These are phyloP conservation scores for Tylopilus sp. DNA, from an alignment of 768 basidiomycete species.

Conservation along the genomic window DNA sequence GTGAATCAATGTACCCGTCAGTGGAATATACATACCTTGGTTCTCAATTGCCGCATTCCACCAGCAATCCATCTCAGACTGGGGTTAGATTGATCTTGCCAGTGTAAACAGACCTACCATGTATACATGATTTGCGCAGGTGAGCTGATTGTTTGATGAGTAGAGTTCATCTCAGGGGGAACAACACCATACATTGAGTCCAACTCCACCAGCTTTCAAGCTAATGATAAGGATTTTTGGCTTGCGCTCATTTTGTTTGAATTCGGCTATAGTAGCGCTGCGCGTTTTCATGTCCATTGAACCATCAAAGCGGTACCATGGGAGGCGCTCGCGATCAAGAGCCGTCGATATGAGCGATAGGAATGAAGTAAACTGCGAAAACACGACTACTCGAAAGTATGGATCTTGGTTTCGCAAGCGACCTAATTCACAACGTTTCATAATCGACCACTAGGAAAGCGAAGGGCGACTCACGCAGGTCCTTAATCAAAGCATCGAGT, in stretches of 20 bases:
- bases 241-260: slow-evolving; percentile 63
- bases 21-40: slow-evolving; percentile 50
- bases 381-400: slow-evolving; percentile 79
- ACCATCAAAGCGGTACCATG: slow-evolving; percentile 85
- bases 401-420: slow-evolving; percentile 69
- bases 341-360: slow-evolving; percentile 75
- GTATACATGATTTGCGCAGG: slow-evolving; percentile 80
- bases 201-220: slow-evolving; percentile 90
- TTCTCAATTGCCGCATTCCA: slow-evolving; percentile 85
- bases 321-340: slow-evolving; percentile 64
- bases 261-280: slow-evolving; percentile 69
- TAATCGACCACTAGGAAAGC: neutral
- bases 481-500: slow-evolving; percentile 73
- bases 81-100: slow-evolving; percentile 1
- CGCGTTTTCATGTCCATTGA: slow-evolving; percentile 87
- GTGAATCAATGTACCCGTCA: slow-evolving; percentile 4
- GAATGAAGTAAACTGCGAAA: slow-evolving; percentile 89
- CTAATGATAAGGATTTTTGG: slow-evolving; percentile 78
- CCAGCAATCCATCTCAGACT: slow-evolving; percentile 83
- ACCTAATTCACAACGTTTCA: slow-evolving; percentile 35
- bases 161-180: neutral
- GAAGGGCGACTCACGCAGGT: slow-evolving; percentile 52
- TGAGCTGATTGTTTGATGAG: slow-evolving; percentile 44
- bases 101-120: slow-evolving; percentile 55
- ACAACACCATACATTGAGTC: slow-evolving; percentile 61